phyloP scores from a whole-genome alignment of 2,329 filamentous ascomycete species.

The Ustulina deusta region DNA sequence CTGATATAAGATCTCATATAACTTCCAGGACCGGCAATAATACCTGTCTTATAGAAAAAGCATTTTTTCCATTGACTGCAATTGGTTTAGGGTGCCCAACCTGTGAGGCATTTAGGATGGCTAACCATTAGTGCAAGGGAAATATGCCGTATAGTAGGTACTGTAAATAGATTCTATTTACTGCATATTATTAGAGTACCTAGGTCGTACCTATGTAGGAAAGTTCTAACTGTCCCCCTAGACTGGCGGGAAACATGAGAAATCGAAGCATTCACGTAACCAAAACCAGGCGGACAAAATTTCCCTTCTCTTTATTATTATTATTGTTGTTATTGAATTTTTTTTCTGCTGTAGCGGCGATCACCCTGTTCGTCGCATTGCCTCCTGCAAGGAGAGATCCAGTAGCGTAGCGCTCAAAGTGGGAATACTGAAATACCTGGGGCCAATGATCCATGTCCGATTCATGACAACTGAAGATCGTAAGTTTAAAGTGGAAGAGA shows the following conservation, averaged over 20 bases:
- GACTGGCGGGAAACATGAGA: too few relatives aligned
- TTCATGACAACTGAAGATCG: not conserved
- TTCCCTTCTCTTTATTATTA: not conserved
- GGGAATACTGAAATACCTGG: not conserved
- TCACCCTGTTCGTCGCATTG: constrained; percentile 1
- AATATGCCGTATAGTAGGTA: too few relatives aligned
- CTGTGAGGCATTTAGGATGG: not conserved
- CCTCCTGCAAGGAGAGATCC: not conserved
- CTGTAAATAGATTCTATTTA: too few relatives aligned
- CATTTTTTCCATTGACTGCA: not conserved
- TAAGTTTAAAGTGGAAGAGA: not conserved
- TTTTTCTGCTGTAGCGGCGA: not conserved
- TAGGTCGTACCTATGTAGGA: too few relatives aligned
- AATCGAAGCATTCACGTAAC: too few relatives aligned
- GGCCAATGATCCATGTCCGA: not conserved
- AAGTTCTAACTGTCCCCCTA: too few relatives aligned
- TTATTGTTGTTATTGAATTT: not conserved
- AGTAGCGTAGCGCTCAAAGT: not conserved
- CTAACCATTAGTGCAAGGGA: not conserved
- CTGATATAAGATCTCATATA: not conserved
- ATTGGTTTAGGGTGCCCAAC: not conserved
- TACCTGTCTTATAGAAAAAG: not conserved
- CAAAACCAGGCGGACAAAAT: too few relatives aligned
- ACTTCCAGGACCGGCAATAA: not conserved
- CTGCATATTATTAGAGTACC: not conserved